phyloP scores from a whole-genome alignment of 805 yeast species.

The Wickerhamiella australiensis region DNA sequence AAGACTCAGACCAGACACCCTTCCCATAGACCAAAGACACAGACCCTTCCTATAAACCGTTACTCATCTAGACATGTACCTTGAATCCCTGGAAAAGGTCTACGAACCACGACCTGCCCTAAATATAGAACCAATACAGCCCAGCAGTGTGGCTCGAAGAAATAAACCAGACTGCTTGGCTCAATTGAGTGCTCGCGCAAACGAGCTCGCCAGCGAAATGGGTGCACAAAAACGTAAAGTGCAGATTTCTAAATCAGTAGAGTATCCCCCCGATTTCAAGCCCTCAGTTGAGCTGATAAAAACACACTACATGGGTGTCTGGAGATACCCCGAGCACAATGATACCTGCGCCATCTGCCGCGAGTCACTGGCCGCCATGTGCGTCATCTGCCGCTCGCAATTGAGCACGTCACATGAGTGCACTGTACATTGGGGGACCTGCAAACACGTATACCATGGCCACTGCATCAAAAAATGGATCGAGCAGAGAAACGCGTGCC shows the following conservation, averaged over 20 bases:
- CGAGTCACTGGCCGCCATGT: background rate
- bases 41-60: too few species aligned
- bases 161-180: background rate
- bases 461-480: conserved; percentile 10
- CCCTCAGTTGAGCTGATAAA: background rate
- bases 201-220: background rate
- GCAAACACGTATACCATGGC: conserved; percentile 9
- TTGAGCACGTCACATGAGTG: background rate
- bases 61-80: conserved; percentile 5
- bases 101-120: background rate
- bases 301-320: conserved; percentile 1
- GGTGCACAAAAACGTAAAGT: background rate
- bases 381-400: background rate
- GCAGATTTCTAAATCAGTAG: background rate
- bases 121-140: background rate
- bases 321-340: conserved; percentile 1
- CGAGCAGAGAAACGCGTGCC: conserved; percentile 8
- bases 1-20: too few species aligned
- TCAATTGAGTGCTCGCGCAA: background rate
- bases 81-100: background rate
- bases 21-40: too few species aligned
- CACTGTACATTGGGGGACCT: conserved; percentile 5
- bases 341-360: conserved; percentile 13
- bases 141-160: background rate
- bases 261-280: background rate